A percentile compares a stretch with the other conserved stretches of the same genome.
Conservation (phyloP, 495 filamentous ascomycete genomes). For the Bryoglossum gracile region DNA sequence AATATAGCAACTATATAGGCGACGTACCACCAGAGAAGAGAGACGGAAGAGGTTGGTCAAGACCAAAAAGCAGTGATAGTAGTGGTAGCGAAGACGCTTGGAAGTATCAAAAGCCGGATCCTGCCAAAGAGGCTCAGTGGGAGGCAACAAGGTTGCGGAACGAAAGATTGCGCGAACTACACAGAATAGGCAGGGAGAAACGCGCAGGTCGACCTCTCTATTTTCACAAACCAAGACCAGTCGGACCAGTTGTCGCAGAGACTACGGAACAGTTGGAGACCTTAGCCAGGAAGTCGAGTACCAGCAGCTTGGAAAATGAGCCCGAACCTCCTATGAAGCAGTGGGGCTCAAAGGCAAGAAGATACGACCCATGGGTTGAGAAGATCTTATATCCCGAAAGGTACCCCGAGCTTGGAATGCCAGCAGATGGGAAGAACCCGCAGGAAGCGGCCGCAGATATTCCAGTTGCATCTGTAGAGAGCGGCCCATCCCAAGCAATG, state of each 20-base stretch:
- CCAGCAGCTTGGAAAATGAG: slow-evolving; percentile 29
- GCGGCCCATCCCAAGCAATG: slow-evolving; percentile 31
- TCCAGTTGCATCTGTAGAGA: slow-evolving; percentile 41
- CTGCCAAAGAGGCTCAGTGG: slow-evolving; percentile 4
- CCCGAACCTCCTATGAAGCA: slow-evolving; percentile 17
- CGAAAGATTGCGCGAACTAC: neutral
- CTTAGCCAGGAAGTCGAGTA: slow-evolving; percentile 19
- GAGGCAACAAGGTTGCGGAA: neutral
- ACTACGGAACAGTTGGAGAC: slow-evolving; percentile 28
- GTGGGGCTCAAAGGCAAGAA: slow-evolving; percentile 51
- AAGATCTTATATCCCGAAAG: slow-evolving; percentile 17
- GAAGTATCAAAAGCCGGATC: neutral
- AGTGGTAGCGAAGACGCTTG: neutral
- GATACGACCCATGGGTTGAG: slow-evolving; percentile 14
- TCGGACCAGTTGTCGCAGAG: slow-evolving; percentile 29
- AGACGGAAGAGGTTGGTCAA: neutral
- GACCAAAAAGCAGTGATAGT: neutral
- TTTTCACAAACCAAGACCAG: slow-evolving; percentile 25
- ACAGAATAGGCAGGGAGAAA: no score
- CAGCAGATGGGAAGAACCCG: neutral
- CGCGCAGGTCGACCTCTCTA: neutral
- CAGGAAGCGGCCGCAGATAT: slow-evolving; percentile 28
- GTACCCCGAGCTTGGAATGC: slow-evolving; percentile 20
- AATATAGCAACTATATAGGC: no score
- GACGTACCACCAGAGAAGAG: no score